Evolutionary conservation across 352 stramenopile genomes (phyloP), one percentile per base, ranked within the genome.

Genomic region (Globisporangium cystogenes): DNA sequence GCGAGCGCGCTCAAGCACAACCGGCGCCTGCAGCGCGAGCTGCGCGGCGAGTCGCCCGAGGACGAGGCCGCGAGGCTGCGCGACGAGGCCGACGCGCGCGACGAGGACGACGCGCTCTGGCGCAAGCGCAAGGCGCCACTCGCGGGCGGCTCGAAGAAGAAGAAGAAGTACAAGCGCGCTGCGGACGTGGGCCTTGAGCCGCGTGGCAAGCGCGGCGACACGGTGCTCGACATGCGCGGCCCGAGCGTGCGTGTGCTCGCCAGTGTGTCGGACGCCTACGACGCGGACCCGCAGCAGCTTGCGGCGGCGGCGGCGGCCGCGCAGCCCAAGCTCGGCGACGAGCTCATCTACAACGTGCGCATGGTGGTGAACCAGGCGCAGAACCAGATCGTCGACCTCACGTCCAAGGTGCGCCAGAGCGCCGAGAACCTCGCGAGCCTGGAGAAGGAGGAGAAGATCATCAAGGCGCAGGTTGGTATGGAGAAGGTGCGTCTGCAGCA

Each of bases 1-100:
- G 87, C 88, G 24, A 92, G 86, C 15, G 78, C 90, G 49, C 61
- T 98, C 10, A 95, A 96, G 57, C 78, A 93, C 53, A 98, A 98
- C 77, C 75, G 75, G 27, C 76, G 87, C 48, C 76, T 98, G 44
- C 87, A 98, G 72, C 88, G 89, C 24, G 88, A 98, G 61, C 75
- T 98, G 5, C 76, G 87, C 27, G 77, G 90, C 36, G 92, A 97
- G 42, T 72, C 35, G 23, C 62, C 72, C 0, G 67, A 82, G 24
- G 63, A 80, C 16, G 52, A 70, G 37, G 43, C 51, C 8, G 37
- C 67, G 18, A 53, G 68, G 65, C 55, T 64, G 54, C 50, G 62
- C 15, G 51, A 69, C 47, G 58, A 66, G 52, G 21, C 26, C 1
- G 51, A 74, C 33, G 48, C 64, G 26, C 31, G 70, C n/a, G 58